Conservation (phyloP, 2,329 filamentous ascomycete genomes). For the Niveomyces coronatus region DNA sequence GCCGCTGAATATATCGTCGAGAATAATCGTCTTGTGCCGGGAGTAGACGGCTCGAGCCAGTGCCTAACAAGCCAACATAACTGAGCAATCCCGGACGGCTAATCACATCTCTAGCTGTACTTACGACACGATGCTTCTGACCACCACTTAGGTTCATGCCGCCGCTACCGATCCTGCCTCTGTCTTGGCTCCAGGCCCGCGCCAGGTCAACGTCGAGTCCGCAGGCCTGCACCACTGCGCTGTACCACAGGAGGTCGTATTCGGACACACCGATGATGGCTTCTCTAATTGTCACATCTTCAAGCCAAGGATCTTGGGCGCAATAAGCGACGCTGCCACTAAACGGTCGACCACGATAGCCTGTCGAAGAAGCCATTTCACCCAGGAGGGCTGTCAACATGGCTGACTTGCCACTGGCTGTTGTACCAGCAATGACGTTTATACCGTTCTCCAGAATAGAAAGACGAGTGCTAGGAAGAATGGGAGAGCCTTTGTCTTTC, state of each 20-base stretch:
- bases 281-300: constrained; percentile 4
- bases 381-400: constrained; percentile 8
- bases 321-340: constrained; percentile 5
- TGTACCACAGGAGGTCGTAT: constrained; percentile 4
- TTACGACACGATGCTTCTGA: constrained; percentile 10
- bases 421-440: constrained; percentile 8
- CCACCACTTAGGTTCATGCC: constrained; percentile 3
- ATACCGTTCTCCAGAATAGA: neutral
- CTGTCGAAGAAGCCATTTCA: constrained; percentile 1
- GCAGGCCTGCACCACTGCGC: constrained; percentile 3
- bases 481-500: neutral
- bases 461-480: neutral
- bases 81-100: neutral
- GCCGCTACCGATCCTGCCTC: constrained; percentile 2
- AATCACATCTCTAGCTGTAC: neutral
- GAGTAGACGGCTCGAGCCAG: constrained; percentile 5
- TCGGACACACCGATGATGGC: constrained; percentile 1
- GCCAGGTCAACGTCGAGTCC: constrained; percentile 4
- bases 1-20: constrained; percentile 8
- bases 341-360: neutral
- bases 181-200: neutral
- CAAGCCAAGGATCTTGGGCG: constrained; percentile 7
- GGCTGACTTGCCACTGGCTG: constrained; percentile 10
- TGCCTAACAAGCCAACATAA: neutral
- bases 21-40: constrained; percentile 1